Percentiles rank a stretch among this genome's conserved stretches.
Evolutionary conservation across 306 rosid species (phyloP).

Genomic region (Bauhinia variegata): DNA sequence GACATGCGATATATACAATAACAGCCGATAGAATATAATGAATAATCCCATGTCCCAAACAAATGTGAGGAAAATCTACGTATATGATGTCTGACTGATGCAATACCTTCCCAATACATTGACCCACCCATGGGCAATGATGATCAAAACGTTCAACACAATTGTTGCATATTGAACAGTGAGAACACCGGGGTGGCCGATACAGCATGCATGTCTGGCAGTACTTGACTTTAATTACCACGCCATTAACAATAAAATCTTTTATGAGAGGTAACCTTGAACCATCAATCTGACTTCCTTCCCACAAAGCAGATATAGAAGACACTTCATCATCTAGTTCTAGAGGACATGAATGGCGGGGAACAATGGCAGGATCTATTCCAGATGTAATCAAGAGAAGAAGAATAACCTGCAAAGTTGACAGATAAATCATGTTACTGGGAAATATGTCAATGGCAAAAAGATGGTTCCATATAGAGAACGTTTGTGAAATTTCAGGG

Average conservation of each 20-base stretch:
- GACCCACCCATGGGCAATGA: slow-evolving; percentile 66
- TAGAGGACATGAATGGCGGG: slow-evolving; percentile 48
- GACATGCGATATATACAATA: too few relatives aligned
- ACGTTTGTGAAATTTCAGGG: too few relatives aligned
- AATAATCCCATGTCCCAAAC: too few relatives aligned
- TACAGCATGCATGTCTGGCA: slow-evolving; percentile 57
- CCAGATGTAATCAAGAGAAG: slow-evolving; percentile 52
- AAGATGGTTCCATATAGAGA: too few relatives aligned
- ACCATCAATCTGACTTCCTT: slow-evolving; percentile 23
- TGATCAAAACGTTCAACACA: slow-evolving; percentile 59
- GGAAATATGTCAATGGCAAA: too few relatives aligned
- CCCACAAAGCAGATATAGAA: slow-evolving; percentile 4
- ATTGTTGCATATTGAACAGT: slow-evolving; percentile 56
- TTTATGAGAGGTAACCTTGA: slow-evolving; percentile 41
- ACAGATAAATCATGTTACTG: too few relatives aligned
- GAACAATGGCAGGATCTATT: slow-evolving; percentile 55
- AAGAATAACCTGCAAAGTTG: slow-evolving; percentile 35
- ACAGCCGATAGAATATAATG: too few relatives aligned
- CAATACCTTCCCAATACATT: slow-evolving; percentile 51
- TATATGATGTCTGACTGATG: too few relatives aligned
- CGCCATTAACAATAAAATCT: slow-evolving; percentile 44
- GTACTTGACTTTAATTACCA: slow-evolving; percentile 44
- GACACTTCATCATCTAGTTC: slow-evolving; percentile 42
- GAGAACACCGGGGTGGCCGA: slow-evolving; percentile 57
- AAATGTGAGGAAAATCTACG: too few relatives aligned